Percentiles rank a stretch among this genome's conserved stretches.
These are phyloP conservation scores for Penicillium coprophilum DNA, from an alignment of 495 filamentous ascomycete genomes.

Conservation along the genomic window DNA sequence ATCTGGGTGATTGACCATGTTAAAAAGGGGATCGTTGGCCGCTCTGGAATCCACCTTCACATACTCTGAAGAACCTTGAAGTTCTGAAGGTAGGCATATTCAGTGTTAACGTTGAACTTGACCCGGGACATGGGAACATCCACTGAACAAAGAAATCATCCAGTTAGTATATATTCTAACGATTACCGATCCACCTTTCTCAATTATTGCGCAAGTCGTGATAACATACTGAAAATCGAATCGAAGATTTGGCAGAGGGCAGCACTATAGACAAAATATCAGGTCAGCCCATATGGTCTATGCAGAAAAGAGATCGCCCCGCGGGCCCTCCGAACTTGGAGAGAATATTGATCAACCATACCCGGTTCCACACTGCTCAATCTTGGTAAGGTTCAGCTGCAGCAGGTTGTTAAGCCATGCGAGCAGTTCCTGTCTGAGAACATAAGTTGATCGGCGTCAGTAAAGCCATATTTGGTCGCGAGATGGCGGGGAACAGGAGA, in stretches of 20 bases:
- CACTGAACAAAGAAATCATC: slow-evolving; percentile 44
- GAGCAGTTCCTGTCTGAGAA: slow-evolving; percentile 84
- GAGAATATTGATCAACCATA: slow-evolving; percentile 53
- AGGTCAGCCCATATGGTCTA: slow-evolving; percentile 23
- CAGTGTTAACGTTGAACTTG: slow-evolving; percentile 95
- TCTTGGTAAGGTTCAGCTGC: slow-evolving; percentile 94
- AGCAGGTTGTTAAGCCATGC: slow-evolving; percentile 97
- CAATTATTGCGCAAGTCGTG: neutral
- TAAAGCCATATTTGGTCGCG: slow-evolving; percentile 1
- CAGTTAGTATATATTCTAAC: slow-evolving; percentile 20
- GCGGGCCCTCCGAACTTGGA: slow-evolving; percentile 1
- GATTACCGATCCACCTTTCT: neutral
- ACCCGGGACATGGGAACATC: slow-evolving; percentile 95
- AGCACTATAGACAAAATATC: slow-evolving; percentile 58
- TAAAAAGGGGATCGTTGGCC: slow-evolving; percentile 9
- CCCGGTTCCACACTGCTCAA: slow-evolving; percentile 99
- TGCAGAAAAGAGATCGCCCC: neutral
- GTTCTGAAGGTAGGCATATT: slow-evolving; percentile 97
- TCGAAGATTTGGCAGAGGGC: slow-evolving; percentile 95
- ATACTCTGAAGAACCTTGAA: slow-evolving; percentile 95
- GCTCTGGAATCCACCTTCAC: slow-evolving; percentile 28
- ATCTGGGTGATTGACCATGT: slow-evolving; percentile 48
- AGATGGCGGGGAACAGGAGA: slow-evolving; percentile 19
- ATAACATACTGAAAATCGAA: slow-evolving; percentile 79
- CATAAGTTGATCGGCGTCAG: slow-evolving; percentile 8